Evolutionary conservation across 2,329 filamentous ascomycete species (phyloP), one percentile per base, ranked within the genome.

Genomic region (Bimuria novae-zelandiae): DNA sequence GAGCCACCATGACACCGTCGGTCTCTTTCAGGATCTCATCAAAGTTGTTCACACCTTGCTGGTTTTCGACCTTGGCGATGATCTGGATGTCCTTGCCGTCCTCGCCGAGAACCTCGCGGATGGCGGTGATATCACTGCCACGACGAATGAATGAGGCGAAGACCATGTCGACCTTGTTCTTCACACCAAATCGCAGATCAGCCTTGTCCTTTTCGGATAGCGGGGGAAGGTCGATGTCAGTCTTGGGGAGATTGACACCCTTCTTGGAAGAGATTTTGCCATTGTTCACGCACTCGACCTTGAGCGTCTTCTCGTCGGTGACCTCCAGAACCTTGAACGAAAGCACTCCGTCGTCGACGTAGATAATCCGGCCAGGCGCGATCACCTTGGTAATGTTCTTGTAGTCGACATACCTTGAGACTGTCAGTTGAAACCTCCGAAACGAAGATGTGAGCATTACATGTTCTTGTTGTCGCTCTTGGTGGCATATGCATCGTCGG

Each of bases 381-480:
- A 99, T 97, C 68, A 99, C 94, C 82, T 95, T 96, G 79, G 93
- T 97, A 79, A 99, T 97, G 84, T 99, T 99, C 87, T 96, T 95
- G 84, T 99, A 97, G 82, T 97, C 93, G 71, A 97, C 89, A 73
- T 92, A 97, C 87, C 90, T 93, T 42, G 41, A 4, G 7, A 29
- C 17, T 30, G 40, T 42, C 40, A 42, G 40, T n/a, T n/a, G n/a
- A n/a, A n/a, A n/a, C n/a, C n/a, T n/a, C n/a, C n/a, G n/a, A n/a
- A n/a, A n/a, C n/a, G n/a, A 16, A 16, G 33, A 16, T 49, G 40
- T 4, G 22, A 30, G 6, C 3, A 76, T 77, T 79, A 96, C 94
- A 99, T 96, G 83, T 96, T 96, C 80, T 92, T 84, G 68, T 90
- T 88, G 77, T 95, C 89, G 71, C 88, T 92, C 54, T 85, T 79